Evolutionary conservation across 1,139 yeast genomes (phyloP).

Genomic region (Lodderomyces parapsilosis): DNA sequence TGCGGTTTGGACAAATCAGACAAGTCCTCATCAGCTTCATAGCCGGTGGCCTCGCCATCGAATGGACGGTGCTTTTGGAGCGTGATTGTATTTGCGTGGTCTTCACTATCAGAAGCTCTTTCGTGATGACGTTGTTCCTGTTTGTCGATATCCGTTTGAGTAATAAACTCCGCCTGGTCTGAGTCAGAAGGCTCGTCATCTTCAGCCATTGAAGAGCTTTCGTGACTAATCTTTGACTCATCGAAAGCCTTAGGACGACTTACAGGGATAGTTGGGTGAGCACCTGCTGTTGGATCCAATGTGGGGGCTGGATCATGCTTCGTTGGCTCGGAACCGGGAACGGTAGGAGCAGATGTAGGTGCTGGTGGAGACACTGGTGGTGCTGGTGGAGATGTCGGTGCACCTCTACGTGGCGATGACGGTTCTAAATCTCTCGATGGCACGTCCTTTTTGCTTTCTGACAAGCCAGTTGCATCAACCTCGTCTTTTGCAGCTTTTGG

Average conservation of each 20-base stretch:
- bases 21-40: slow-evolving; percentile 46
- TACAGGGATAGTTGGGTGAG: slow-evolving; percentile 1
- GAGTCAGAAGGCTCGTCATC: slow-evolving; percentile 24
- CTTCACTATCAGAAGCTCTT: slow-evolving; percentile 21
- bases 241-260: not conserved
- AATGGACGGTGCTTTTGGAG: slow-evolving; percentile 14
- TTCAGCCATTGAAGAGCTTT: slow-evolving; percentile 30
- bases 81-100: slow-evolving; percentile 10
- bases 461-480: slow-evolving; percentile 5
- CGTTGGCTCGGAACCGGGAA: slow-evolving; percentile 7
- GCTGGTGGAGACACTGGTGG: slow-evolving; percentile 2
- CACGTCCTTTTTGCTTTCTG: not conserved
- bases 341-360: slow-evolving; percentile 4
- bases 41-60: slow-evolving; percentile 39
- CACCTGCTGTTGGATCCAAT: slow-evolving; percentile 4
- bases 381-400: not conserved
- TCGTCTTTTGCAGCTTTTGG: slow-evolving; percentile 8
- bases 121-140: slow-evolving; percentile 3
- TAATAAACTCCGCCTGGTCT: slow-evolving; percentile 14
- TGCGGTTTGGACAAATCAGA: slow-evolving; percentile 29
- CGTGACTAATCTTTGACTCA: slow-evolving; percentile 12
- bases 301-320: slow-evolving; percentile 4
- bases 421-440: slow-evolving; percentile 12
- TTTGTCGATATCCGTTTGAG: slow-evolving; percentile 8
- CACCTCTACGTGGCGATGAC: too few species aligned